Conservation (phyloP, 2,329 filamentous ascomycete genomes). For the Fusarium sp. region DNA sequence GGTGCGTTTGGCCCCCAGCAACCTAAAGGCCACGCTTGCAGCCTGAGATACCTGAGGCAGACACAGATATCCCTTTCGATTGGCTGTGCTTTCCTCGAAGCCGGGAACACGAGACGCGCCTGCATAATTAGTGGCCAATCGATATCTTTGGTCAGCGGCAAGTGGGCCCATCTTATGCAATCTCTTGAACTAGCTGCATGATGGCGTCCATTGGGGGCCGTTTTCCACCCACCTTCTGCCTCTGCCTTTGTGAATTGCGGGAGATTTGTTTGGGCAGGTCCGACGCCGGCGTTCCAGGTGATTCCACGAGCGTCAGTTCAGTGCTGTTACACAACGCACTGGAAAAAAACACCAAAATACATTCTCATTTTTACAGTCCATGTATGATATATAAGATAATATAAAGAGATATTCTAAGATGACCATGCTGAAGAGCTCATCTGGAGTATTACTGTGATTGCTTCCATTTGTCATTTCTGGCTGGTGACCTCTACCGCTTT, state of each 20-base stretch:
- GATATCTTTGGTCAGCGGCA: neutral
- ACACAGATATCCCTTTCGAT: conserved; percentile 16
- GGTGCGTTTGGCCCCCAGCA: conserved; percentile 43
- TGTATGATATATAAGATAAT: no score
- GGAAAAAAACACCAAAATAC: no score
- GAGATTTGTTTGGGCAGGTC: conserved; percentile 33
- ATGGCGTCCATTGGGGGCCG: conserved; percentile 20
- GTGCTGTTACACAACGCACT: no score
- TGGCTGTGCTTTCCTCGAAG: conserved; percentile 27
- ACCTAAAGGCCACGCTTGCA: conserved; percentile 33
- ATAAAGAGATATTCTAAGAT: no score
- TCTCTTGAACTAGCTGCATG: conserved; percentile 31
- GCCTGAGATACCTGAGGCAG: conserved; percentile 51
- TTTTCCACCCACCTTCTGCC: conserved; percentile 19
- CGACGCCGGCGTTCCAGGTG: conserved; percentile 32
- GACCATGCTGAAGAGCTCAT: no score
- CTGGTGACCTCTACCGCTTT: neutral
- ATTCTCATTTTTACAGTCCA: no score
- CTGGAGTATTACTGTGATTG: no score
- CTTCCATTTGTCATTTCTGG: neutral
- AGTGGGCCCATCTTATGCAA: conserved; percentile 33
- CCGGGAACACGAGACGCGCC: conserved; percentile 43
- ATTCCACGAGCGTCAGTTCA: conserved; percentile 15
- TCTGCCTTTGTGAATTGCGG: conserved; percentile 27
- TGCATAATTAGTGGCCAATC: conserved; percentile 46